A percentile compares a stretch with the other conserved stretches of the same genome.
These are phyloP conservation scores for Geotrichum histeridarum DNA, from an alignment of 1,139 yeast species.

Conservation along the genomic window DNA sequence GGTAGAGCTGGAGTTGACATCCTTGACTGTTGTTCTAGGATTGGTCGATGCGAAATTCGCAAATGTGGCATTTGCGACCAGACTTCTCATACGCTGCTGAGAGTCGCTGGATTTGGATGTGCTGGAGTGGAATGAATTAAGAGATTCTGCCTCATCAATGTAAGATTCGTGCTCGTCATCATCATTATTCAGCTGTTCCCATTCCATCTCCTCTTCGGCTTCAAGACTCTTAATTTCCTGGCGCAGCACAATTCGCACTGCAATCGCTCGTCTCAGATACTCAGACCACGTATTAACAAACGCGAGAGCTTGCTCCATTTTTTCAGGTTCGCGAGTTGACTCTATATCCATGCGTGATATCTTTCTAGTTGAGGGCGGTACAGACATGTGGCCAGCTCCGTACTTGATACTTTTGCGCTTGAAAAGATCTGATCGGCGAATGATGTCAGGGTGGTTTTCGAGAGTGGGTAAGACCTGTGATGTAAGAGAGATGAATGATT, in stretches of 20 bases:
- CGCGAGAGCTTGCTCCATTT: conserved; percentile 31
- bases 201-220: conserved; percentile 10
- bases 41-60: background rate
- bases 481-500: conserved; percentile 14
- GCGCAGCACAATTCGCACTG: conserved; percentile 33
- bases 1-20: background rate
- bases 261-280: conserved; percentile 35
- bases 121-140: conserved; percentile 2
- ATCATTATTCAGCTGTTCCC: conserved; percentile 6
- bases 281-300: conserved; percentile 37
- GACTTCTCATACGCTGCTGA: background rate
- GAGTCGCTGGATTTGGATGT: background rate
- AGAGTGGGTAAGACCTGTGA: conserved; percentile 5
- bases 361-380: conserved; percentile 4
- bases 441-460: conserved; percentile 8
- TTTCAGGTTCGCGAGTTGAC: conserved; percentile 2
- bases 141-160: conserved; percentile 8
- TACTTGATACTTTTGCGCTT: conserved; percentile 3
- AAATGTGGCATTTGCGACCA: background rate
- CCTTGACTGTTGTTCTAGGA: background rate
- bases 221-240: conserved; percentile 31
- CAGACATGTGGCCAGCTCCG: conserved; percentile 5
- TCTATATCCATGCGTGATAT: conserved; percentile 17
- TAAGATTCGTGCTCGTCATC: conserved; percentile 14
- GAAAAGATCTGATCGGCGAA: conserved; percentile 15